phyloP scores from a whole-genome alignment of 805 yeast species.

The Metschnikowia bowlesiae region DNA sequence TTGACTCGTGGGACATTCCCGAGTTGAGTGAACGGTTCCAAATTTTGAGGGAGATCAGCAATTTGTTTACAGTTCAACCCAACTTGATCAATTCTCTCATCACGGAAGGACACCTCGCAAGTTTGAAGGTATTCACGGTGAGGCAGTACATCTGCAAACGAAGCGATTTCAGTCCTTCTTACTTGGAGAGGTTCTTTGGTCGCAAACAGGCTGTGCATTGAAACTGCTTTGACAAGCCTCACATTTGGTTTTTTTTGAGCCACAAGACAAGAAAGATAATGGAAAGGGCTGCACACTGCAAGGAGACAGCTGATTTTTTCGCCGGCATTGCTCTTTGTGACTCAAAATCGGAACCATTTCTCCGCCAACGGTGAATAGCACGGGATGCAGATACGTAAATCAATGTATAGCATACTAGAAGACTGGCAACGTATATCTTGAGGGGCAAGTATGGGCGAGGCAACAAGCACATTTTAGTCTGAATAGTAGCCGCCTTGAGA shows the following conservation, averaged over 20 bases:
- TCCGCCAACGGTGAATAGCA: background rate
- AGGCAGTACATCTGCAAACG: conserved; percentile 66
- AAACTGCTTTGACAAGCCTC: background rate
- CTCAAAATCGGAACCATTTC: background rate
- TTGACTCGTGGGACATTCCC: conserved; percentile 63
- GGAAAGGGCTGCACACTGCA: conserved; percentile 4
- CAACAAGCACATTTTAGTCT: conserved; percentile 51
- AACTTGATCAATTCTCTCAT: conserved; percentile 72
- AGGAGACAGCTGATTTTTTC: background rate
- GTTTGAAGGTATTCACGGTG: conserved; percentile 56
- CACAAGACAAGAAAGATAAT: conserved; percentile 1
- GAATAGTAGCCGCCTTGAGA: conserved; percentile 17
- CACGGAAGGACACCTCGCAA: conserved; percentile 73
- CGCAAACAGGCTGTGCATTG: conserved; percentile 18
- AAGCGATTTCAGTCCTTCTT: conserved; percentile 60
- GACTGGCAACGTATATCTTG: conserved; percentile 13
- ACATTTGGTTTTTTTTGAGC: conserved; percentile 9
- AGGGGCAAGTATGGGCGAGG: conserved; percentile 47
- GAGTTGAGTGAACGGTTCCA: conserved; percentile 61
- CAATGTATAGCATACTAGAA: conserved; percentile 8
- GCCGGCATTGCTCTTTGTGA: background rate
- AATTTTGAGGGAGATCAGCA: conserved; percentile 75
- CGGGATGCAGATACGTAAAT: conserved; percentile 10
- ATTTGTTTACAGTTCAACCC: conserved; percentile 79
- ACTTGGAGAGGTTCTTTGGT: conserved; percentile 43